Percentiles rank a stretch among this genome's conserved stretches.
Evolutionary conservation across 2,329 filamentous ascomycete species (phyloP).

Genomic region (Alternaria gansuensis): DNA sequence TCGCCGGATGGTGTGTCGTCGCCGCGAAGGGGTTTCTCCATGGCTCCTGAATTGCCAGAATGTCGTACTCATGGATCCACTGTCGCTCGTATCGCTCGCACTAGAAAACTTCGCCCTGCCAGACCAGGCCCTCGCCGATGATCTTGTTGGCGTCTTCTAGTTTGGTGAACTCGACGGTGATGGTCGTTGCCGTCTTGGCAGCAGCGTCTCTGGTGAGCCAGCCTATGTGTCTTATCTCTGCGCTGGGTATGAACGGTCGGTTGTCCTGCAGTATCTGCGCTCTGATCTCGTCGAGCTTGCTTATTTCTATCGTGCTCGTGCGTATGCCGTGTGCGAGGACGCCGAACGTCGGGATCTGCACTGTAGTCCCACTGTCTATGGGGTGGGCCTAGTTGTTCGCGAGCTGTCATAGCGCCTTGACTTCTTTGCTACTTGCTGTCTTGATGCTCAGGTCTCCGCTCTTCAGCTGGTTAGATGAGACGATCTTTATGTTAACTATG

Average conservation of each 20-base stretch:
- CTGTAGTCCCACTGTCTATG: no score
- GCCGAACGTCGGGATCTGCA: no score
- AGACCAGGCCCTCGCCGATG: slow-evolving; percentile 28
- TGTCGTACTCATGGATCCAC: slow-evolving; percentile 35
- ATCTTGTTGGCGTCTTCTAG: slow-evolving; percentile 32
- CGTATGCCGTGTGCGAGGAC: no score
- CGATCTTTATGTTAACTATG: slow-evolving; percentile 26
- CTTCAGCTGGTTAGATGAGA: slow-evolving; percentile 33
- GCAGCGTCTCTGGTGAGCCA: slow-evolving; percentile 23
- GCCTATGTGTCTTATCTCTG: slow-evolving; percentile 24
- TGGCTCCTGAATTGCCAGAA: slow-evolving; percentile 34
- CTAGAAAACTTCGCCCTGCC: slow-evolving; percentile 25
- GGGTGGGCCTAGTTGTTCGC: slow-evolving; percentile 15
- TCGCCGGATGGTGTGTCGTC: slow-evolving; percentile 34
- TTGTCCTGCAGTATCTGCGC: no score
- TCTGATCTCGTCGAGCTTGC: no score
- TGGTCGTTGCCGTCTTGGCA: slow-evolving; percentile 22
- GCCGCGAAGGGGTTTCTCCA: slow-evolving; percentile 3
- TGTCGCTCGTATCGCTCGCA: slow-evolving; percentile 30
- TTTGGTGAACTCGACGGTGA: slow-evolving; percentile 28
- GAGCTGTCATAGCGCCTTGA: slow-evolving; percentile 26
- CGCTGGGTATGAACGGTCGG: slow-evolving; percentile 27
- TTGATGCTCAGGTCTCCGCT: slow-evolving; percentile 32
- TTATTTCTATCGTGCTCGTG: no score
- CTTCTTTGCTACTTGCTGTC: slow-evolving; percentile 26